Percentiles rank a stretch among this genome's conserved stretches.
These are phyloP conservation scores for Candida maesae DNA, from an alignment of 805 yeast species.

Conservation along the genomic window DNA sequence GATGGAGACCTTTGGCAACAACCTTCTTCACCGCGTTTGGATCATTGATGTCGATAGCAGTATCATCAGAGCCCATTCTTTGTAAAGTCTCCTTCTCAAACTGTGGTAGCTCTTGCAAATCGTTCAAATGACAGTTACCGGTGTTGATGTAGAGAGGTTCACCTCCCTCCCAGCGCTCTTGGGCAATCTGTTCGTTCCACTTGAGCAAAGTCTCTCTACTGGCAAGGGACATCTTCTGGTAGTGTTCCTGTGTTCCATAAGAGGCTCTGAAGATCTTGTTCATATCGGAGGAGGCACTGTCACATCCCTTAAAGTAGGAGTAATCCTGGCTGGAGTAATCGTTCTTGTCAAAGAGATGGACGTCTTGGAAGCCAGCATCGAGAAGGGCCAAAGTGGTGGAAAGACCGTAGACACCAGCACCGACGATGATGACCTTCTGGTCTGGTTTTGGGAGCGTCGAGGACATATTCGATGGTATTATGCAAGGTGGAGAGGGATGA, in stretches of 20 bases:
- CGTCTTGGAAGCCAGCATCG: conserved; percentile 32
- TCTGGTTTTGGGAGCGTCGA: conserved; percentile 5
- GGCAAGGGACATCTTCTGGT: conserved; percentile 25
- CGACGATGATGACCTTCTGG: conserved; percentile 38
- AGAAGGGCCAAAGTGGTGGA: conserved; percentile 44
- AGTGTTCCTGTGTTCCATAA: conserved; percentile 35
- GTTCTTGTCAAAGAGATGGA: conserved; percentile 36
- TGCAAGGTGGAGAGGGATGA: too few species aligned
- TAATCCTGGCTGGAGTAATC: conserved; percentile 29
- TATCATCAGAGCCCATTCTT: conserved; percentile 15
- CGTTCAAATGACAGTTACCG: conserved; percentile 27
- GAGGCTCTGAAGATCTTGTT: conserved; percentile 37
- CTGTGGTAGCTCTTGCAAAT: conserved; percentile 19
- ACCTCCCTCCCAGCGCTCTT: conserved; percentile 25
- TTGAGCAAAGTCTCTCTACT: conserved; percentile 19
- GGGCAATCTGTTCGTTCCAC: conserved; percentile 27
- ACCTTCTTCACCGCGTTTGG: conserved; percentile 23
- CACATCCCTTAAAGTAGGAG: conserved; percentile 35
- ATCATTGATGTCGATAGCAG: conserved; percentile 20
- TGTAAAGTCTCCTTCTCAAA: conserved; percentile 22
- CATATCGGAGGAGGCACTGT: conserved; percentile 38
- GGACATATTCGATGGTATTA: too few species aligned
- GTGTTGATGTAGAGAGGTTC: conserved; percentile 24
- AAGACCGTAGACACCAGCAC: conserved; percentile 55
- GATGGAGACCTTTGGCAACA: conserved; percentile 17